Conservation (phyloP, 192 early-diverging fungal species). For the Chytriomyces sp. region DNA sequence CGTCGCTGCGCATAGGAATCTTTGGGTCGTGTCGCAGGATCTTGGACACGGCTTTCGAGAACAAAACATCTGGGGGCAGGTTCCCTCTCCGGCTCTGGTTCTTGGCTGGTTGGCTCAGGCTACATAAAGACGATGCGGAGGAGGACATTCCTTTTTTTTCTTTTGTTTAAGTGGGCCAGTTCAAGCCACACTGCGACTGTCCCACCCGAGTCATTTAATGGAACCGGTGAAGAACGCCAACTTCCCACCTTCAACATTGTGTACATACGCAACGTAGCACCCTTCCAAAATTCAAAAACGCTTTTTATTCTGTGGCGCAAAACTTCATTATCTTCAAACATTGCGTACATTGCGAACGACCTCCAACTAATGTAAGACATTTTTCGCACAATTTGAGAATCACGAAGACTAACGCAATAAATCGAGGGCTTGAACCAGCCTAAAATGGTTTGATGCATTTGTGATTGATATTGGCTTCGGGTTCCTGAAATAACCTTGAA, state of each 20-base stretch:
- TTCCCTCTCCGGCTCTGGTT: neutral
- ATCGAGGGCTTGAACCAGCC: too few relatives aligned
- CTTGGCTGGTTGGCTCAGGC: neutral
- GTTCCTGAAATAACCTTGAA: too few relatives aligned
- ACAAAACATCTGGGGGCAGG: neutral
- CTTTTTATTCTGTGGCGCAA: too few relatives aligned
- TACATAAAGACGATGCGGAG: neutral
- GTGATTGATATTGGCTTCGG: too few relatives aligned
- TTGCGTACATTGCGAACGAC: too few relatives aligned
- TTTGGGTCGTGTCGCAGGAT: slow-evolving; percentile 82
- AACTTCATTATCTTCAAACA: too few relatives aligned
- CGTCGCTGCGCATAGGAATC: slow-evolving; percentile 71
- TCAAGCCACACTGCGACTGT: neutral
- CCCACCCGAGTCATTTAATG: neutral
- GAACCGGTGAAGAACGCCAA: slow-evolving; percentile 47
- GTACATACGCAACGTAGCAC: slow-evolving; percentile 91
- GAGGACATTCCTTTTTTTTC: neutral
- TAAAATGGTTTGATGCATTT: too few relatives aligned
- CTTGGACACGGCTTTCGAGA: slow-evolving; percentile 79
- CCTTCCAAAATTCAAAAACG: slow-evolving; percentile 87
- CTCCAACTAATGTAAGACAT: too few relatives aligned
- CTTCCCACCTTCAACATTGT: slow-evolving; percentile 75
- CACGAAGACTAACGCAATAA: too few relatives aligned
- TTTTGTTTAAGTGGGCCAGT: neutral
- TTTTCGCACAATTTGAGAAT: too few relatives aligned